These are phyloP conservation scores for Mycena polygramma DNA, from an alignment of 768 basidiomycete species.

Conservation along the genomic window DNA sequence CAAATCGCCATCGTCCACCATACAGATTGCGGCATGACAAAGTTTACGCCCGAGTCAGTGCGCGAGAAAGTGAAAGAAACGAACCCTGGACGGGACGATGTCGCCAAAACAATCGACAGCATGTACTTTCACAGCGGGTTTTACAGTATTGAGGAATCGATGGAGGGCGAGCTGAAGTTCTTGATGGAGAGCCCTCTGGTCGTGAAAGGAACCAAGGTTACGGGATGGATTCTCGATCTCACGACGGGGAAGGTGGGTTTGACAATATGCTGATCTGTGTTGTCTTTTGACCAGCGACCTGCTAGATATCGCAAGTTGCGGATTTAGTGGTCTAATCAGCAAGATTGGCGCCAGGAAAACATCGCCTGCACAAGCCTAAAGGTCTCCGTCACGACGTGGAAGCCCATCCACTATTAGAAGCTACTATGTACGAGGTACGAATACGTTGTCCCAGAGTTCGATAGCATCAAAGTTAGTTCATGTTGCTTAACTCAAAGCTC, in stretches of 20 bases:
- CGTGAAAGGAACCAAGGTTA: slow-evolving; percentile 54
- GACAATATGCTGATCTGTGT: no score
- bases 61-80: slow-evolving; percentile 52
- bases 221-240: slow-evolving; percentile 66
- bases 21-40: slow-evolving; percentile 68
- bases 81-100: slow-evolving; percentile 40
- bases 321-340: no score
- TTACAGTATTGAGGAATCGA: slow-evolving; percentile 52
- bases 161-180: slow-evolving; percentile 59
- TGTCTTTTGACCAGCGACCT: no score
- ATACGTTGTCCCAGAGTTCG: no score
- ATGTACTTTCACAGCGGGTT: slow-evolving; percentile 58
- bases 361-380: no score
- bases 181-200: slow-evolving; percentile 58
- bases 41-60: slow-evolving; percentile 55
- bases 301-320: not conserved
- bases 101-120: slow-evolving; percentile 47
- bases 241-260: slow-evolving; percentile 62
- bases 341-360: no score
- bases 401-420: no score
- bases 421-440: no score
- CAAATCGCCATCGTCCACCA: slow-evolving; percentile 67
- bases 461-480: not conserved
- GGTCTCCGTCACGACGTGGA: no score
- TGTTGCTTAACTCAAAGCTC: not conserved